A percentile compares a stretch with the other conserved stretches of the same genome.
phyloP scores from a whole-genome alignment of 176 grass and related monocot genomes.

The Panicum miliaceum region DNA sequence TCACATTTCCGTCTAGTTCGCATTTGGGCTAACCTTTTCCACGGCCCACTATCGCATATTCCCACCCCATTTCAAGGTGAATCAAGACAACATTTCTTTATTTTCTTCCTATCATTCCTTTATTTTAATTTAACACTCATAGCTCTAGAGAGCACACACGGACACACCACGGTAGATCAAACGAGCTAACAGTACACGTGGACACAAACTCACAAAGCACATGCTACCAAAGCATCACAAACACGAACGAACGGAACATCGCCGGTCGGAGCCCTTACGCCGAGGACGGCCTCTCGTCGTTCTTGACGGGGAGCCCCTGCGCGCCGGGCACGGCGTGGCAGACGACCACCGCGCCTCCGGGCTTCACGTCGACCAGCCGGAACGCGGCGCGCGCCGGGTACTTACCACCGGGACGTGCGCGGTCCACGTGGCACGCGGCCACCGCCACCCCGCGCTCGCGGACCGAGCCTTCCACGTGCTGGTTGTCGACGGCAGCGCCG shows the following conservation, averaged over 20 bases:
- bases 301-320: background rate
- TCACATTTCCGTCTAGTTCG: background rate
- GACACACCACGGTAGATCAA: too few species aligned
- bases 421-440: constrained; percentile 28
- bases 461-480: background rate
- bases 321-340: background rate
- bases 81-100: background rate
- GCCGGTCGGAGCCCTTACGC: background rate
- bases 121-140: constrained; percentile 23
- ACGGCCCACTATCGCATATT: background rate
- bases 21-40: background rate
- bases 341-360: background rate
- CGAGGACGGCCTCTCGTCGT: background rate
- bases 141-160: background rate
- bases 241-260: background rate
- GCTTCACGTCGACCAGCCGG: constrained; percentile 26
- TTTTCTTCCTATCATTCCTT: background rate
- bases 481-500: background rate
- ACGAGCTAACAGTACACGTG: background rate
- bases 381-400: background rate
- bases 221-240: background rate
- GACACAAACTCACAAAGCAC: too few species aligned
- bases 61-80: background rate
- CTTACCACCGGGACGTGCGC: background rate
- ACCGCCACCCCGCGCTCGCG: background rate